A percentile compares a stretch with the other conserved stretches of the same genome.
These are phyloP conservation scores for Pseudohyphozyma bogoriensis DNA, from an alignment of 768 basidiomycete species.

Conservation along the genomic window DNA sequence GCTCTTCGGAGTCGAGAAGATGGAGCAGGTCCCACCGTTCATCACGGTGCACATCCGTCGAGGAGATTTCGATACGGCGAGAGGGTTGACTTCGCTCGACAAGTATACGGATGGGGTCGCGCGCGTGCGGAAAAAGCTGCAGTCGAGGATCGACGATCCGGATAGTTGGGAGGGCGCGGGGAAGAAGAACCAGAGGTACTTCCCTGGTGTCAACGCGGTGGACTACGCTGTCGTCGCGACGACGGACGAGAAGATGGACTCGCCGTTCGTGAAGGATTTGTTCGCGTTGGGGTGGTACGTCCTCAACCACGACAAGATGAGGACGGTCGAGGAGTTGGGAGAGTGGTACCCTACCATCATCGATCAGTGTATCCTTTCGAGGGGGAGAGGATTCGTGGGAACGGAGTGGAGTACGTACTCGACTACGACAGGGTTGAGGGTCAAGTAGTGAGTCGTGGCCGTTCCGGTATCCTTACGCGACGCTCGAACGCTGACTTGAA, in stretches of 20 bases:
- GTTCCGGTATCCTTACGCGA: neutral
- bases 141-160: constrained; percentile 13
- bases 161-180: constrained; percentile 5
- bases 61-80: constrained; percentile 22
- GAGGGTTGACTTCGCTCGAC: constrained; percentile 17
- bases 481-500: neutral
- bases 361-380: constrained; percentile 14
- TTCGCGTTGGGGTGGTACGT: constrained; percentile 20
- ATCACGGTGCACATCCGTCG: constrained; percentile 25
- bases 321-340: constrained; percentile 11
- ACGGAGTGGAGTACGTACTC: constrained; percentile 17
- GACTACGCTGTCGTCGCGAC: constrained; percentile 20
- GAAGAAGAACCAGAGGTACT: neutral
- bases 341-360: constrained; percentile 13
- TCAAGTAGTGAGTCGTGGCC: constrained; percentile 12
- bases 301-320: constrained; percentile 17
- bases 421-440: constrained; percentile 10
- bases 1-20: constrained; percentile 8
- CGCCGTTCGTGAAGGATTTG: constrained; percentile 9
- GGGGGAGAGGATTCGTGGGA: constrained; percentile 15
- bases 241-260: constrained; percentile 19
- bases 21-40: constrained; percentile 14
- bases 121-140: constrained; percentile 1
- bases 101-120: constrained; percentile 16
- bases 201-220: neutral